Evolutionary conservation across 108 stramenopile species (phyloP), one percentile per base, ranked within the genome.

Genomic region (Fistulifera solaris): DNA sequence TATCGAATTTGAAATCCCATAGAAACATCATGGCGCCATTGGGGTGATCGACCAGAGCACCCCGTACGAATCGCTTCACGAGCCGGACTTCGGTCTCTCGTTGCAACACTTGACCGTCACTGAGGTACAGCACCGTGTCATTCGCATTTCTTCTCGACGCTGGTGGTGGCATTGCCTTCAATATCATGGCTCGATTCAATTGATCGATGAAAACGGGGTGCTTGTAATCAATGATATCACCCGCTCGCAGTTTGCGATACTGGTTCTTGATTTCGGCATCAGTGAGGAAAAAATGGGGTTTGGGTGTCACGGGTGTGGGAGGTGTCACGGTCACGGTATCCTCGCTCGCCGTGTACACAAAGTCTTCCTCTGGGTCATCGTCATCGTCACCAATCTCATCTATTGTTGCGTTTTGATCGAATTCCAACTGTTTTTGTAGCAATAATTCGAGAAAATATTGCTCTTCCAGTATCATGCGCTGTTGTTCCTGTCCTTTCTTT

Each of bases 221-320:
- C 31, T 35, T 35, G 35, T 54, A 54, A 4, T 54, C 38, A 38
- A 54, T 54, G n/a, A 54, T 31, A 39, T 54, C 53, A 19, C 53
- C 53, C 3, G 53, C 53, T 19, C 53, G 53, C 2, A 54, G 14
- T 50, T 50, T 50, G 3, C 31, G 31, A 35, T 8, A 35, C 31
- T 35, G 31, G 31, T 3, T 8, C 3, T 8, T 35, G 6, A 35
- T 3, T 35, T 35, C 31, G 6, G 3, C 31, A 8, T 35, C 31
- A 6, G 31, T 8, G 31, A 35, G 31, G 8, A 3, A 35, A 35
- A 3, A 8, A 8, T 8, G 31, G 8, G 8, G 31, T 6, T 8
- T 8, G 8, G 31, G 31, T 35, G 31, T 35, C 3, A 8, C 6
- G 6, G 31, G 31, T 35, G 31, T 35, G 6, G 8, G 31, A 3